These are phyloP conservation scores for Onygenales sp. DNA, from an alignment of 2,329 filamentous ascomycete species.

Conservation along the genomic window DNA sequence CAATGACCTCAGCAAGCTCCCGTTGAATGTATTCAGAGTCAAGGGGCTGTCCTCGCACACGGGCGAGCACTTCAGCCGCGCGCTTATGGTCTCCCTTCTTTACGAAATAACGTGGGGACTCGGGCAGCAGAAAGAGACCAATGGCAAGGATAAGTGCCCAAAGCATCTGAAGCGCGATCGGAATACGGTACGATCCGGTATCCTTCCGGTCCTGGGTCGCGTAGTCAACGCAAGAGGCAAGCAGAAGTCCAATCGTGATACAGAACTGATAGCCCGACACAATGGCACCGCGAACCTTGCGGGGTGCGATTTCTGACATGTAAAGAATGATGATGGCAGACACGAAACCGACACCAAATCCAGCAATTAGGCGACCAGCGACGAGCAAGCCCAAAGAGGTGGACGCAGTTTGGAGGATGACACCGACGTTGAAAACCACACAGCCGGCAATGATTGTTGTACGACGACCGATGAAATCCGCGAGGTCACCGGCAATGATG, in stretches of 20 bases:
- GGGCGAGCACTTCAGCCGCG: slow-evolving; percentile 54
- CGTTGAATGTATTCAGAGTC: slow-evolving; percentile 67
- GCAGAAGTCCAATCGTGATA: slow-evolving; percentile 67
- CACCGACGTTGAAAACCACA: slow-evolving; percentile 59
- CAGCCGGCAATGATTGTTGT: slow-evolving; percentile 65
- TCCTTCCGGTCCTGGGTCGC: slow-evolving; percentile 53
- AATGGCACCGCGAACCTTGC: slow-evolving; percentile 67
- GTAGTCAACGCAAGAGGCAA: slow-evolving; percentile 68
- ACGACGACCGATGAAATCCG: slow-evolving; percentile 58
- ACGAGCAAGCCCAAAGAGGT: slow-evolving; percentile 53
- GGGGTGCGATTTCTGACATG: slow-evolving; percentile 72
- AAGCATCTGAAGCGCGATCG: slow-evolving; percentile 68
- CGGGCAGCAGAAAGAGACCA: slow-evolving; percentile 69
- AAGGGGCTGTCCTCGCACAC: slow-evolving; percentile 62
- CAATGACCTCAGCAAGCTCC: slow-evolving; percentile 76
- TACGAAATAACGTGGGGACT: slow-evolving; percentile 79
- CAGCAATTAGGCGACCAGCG: slow-evolving; percentile 64
- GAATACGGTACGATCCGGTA: slow-evolving; percentile 66
- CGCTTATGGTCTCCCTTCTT: slow-evolving; percentile 61
- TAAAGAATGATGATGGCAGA: slow-evolving; percentile 74
- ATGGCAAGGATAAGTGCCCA: slow-evolving; percentile 67
- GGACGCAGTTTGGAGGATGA: slow-evolving; percentile 55
- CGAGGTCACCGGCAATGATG: slow-evolving; percentile 65
- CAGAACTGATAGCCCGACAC: slow-evolving; percentile 80
- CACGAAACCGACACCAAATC: slow-evolving; percentile 71